A percentile compares a stretch with the other conserved stretches of the same genome.
Conservation (phyloP, 768 basidiomycete genomes). For the Mycena haematopus region DNA sequence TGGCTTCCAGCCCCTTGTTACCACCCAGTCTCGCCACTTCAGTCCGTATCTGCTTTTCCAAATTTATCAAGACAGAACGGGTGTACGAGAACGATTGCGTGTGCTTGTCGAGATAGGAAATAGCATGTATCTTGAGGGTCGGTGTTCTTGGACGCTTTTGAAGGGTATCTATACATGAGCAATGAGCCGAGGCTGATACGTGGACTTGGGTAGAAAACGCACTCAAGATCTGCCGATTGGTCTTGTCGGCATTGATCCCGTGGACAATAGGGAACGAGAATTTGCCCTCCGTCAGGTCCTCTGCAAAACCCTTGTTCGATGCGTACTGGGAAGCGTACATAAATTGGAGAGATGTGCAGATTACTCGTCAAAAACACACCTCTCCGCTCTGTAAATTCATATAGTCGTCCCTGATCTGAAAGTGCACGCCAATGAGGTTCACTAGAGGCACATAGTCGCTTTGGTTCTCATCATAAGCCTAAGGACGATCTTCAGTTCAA, state of each 20-base stretch:
- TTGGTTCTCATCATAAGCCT: background rate
- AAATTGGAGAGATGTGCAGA: background rate
- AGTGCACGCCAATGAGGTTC: conserved; percentile 93
- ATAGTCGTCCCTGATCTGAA: conserved; percentile 97
- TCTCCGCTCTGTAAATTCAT: conserved; percentile 92
- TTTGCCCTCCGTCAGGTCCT: conserved; percentile 82
- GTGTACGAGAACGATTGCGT: conserved; percentile 66
- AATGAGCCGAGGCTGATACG: background rate
- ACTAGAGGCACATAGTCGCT: conserved; percentile 93
- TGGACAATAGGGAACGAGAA: conserved; percentile 84
- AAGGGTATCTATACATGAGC: conserved; percentile 34
- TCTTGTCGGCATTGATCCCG: conserved; percentile 59
- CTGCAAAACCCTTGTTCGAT: conserved; percentile 69
- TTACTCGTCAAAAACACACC: conserved; percentile 47
- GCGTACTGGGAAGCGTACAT: conserved; percentile 53
- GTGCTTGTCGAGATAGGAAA: conserved; percentile 57
- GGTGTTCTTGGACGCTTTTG: conserved; percentile 65
- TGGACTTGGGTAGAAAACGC: conserved; percentile 44
- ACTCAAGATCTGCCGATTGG: conserved; percentile 63
- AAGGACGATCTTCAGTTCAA: background rate
- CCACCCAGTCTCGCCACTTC: conserved; percentile 69
- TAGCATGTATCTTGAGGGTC: conserved; percentile 66
- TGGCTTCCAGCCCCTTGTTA: conserved; percentile 53
- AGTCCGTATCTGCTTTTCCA: conserved; percentile 58
- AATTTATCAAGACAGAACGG: conserved; percentile 52